Conservation (phyloP, 176 grass and related monocot species). For the Puya raimondii region DNA sequence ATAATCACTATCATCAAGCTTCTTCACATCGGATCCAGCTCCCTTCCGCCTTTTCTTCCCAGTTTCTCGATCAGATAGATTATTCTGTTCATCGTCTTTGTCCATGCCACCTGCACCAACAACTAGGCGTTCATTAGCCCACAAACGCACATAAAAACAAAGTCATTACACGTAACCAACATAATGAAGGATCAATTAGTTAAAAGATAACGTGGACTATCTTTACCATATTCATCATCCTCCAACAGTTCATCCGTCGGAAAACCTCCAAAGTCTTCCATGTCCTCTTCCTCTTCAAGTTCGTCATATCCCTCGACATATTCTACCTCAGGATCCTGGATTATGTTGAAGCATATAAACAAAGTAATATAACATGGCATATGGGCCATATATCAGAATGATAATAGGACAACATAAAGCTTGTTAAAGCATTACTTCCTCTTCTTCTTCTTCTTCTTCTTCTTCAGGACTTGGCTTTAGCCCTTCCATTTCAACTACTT, state of each 20-base stretch:
- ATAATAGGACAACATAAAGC: constrained; percentile 15
- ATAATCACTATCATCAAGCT: constrained; percentile 22
- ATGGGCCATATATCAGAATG: not conserved
- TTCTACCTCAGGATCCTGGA: constrained; percentile 53
- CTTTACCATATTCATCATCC: constrained; percentile 31
- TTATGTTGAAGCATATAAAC: not conserved
- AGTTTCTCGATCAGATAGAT: constrained; percentile 21
- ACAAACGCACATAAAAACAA: not conserved
- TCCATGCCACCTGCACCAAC: constrained; percentile 26
- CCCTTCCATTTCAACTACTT: constrained; percentile 34
- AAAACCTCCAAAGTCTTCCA: constrained; percentile 66
- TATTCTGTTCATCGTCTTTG: constrained; percentile 32
- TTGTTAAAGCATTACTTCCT: constrained; percentile 29
- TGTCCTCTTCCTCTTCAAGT: constrained; percentile 71
- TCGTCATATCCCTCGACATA: constrained; percentile 71
- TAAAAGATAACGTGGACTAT: not conserved
- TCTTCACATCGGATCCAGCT: constrained; percentile 23
- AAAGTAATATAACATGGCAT: not conserved
- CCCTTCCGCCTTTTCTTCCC: constrained; percentile 37
- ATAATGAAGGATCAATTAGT: not conserved
- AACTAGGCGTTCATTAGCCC: not conserved
- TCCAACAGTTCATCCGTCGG: not conserved
- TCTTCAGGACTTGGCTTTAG: constrained; percentile 29
- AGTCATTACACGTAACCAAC: not conserved
- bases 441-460: constrained; percentile 57